phyloP scores from a whole-genome alignment of 805 yeast genomes.

The Suhomyces emberorum region DNA sequence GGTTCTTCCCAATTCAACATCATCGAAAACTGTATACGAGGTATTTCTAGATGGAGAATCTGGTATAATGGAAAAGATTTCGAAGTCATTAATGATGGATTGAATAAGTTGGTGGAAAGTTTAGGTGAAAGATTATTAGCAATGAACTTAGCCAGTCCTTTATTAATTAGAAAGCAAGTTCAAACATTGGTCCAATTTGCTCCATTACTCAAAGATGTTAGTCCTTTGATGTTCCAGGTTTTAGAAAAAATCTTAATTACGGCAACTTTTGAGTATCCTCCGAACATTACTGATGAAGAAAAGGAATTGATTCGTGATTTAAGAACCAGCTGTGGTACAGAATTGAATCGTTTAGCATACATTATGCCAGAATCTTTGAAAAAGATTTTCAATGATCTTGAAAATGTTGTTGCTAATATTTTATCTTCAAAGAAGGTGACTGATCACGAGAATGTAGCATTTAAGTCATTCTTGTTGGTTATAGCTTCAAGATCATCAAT shows the following conservation, averaged over 20 bases:
- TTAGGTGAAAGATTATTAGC: constrained; percentile 73
- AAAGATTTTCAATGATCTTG: constrained; percentile 77
- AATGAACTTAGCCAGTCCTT: constrained; percentile 75
- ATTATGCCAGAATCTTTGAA: constrained; percentile 90
- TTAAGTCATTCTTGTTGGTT: constrained; percentile 85
- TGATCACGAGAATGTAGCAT: constrained; percentile 90
- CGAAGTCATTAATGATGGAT: constrained; percentile 49
- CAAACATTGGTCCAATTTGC: constrained; percentile 94
- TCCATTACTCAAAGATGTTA: constrained; percentile 77
- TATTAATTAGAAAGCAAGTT: constrained; percentile 75
- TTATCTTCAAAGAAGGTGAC: constrained; percentile 67
- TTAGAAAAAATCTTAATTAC: constrained; percentile 81
- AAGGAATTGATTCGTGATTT: constrained; percentile 81
- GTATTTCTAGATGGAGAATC: constrained; percentile 91
- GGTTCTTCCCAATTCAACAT: constrained; percentile 82
- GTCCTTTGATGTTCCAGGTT: constrained; percentile 72
- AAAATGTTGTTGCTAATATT: constrained; percentile 71
- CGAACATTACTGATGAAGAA: constrained; percentile 62
- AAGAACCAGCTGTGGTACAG: constrained; percentile 91
- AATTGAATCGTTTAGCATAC: constrained; percentile 87
- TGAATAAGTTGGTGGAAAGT: constrained; percentile 57
- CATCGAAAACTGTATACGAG: constrained; percentile 86
- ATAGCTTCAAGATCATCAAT: constrained; percentile 84
- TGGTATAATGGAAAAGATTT: constrained; percentile 71
- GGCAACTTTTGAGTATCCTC: constrained; percentile 80